Evolutionary conservation across 2,329 filamentous ascomycete genomes (phyloP), one percentile per base, ranked within the genome.

Genomic region (Hymenoscyphus fructigenus): DNA sequence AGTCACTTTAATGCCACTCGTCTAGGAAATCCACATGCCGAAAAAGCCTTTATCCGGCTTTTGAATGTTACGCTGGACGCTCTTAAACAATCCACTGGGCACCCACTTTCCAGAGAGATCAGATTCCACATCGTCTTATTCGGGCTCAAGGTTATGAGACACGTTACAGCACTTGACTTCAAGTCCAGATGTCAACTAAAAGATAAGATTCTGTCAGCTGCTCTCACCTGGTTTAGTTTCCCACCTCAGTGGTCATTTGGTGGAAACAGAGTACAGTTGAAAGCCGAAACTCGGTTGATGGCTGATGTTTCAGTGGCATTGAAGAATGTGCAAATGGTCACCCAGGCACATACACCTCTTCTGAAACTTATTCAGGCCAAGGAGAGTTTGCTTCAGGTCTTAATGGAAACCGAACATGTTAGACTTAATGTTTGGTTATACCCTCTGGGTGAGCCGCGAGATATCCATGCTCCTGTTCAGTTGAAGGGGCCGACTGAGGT

Each of bases 1-100:
- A 99, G 95, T 73, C 94, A 98, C 76, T 99, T 96, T 80, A 97
- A 93, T 75, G 93, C 96, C 1, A 93, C 91, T 14, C 86, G 93
- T n/a, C 82, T 97, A 29, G 90, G 92, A 29, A 97, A 90, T 70
- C 84, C 88, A 1, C 90, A 97, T 74, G 89, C 90, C 0, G 92
- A 97, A 71, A 86, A 86, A 66, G 84, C 93, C 3, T 97, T 97
- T 77, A 81, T 90, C 66, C 90, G 94, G 38, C 82, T 98, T 69
- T 85, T 98, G 65, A 87, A 90, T 69, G 81, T 89, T 34, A 97
- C 94, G 0, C 81, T 97, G 32, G 85, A 91, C 69, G 90, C 91
- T 0, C 81, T 97, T 72, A 87, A 85, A 67, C 81, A 86, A 60
- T 88, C 90, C 14, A 84, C 86, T 12, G 85, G 87, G 4, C 95